phyloP scores from a whole-genome alignment of 345 rosid genomes.

The Salix purpurea region DNA sequence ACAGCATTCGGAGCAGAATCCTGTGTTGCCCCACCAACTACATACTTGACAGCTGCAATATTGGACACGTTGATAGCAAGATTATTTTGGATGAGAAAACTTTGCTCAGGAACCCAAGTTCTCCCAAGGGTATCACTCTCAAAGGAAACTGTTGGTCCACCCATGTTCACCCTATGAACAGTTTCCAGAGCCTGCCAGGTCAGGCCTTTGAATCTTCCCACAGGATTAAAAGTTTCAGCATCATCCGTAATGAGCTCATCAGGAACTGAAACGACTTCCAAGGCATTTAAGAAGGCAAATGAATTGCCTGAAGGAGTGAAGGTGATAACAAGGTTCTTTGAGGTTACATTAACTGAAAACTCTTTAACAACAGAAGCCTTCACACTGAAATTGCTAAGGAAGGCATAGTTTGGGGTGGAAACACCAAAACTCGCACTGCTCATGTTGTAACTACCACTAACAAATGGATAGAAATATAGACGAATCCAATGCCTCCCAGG shows the following conservation, averaged over 20 bases:
- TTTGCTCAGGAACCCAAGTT: slow-evolving; percentile 69
- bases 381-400: slow-evolving; percentile 47
- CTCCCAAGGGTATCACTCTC: slow-evolving; percentile 68
- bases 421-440: slow-evolving; percentile 54
- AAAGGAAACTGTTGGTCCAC: slow-evolving; percentile 53
- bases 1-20: slow-evolving; percentile 61
- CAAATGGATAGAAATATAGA: slow-evolving; percentile 70
- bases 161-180: slow-evolving; percentile 80
- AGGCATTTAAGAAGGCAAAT: slow-evolving; percentile 64
- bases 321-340: slow-evolving; percentile 48
- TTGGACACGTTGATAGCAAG: slow-evolving; percentile 41
- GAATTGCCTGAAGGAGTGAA: slow-evolving; percentile 54
- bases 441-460: slow-evolving; percentile 47
- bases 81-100: slow-evolving; percentile 33
- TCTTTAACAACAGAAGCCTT: slow-evolving; percentile 49
- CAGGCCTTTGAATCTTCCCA: slow-evolving; percentile 41
- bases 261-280: slow-evolving; percentile 82
- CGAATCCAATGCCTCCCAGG: slow-evolving; percentile 87
- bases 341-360: slow-evolving; percentile 52
- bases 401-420: slow-evolving; percentile 45
- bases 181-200: slow-evolving; percentile 66
- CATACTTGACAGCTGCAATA: slow-evolving; percentile 45
- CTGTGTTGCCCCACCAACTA: slow-evolving; percentile 40
- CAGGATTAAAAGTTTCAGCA: slow-evolving; percentile 21
- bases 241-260: slow-evolving; percentile 46